Evolutionary conservation across 108 stramenopile species (phyloP), one percentile per base, ranked within the genome.

Genomic region (Ochromonas danica): DNA sequence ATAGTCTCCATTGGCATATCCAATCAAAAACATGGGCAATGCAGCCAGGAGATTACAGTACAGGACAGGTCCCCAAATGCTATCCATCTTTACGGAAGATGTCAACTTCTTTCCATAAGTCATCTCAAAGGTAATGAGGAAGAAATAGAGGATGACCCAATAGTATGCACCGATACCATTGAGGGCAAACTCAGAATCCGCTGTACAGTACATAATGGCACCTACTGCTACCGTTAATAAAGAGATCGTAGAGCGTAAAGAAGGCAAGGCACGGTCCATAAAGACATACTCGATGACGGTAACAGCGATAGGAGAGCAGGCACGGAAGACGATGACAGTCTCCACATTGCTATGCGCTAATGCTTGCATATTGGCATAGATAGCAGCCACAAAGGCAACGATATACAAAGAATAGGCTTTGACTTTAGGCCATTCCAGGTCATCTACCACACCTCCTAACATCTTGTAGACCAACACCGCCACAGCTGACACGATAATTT

Each of bases 1-100:
- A 61, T 65, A 57, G 10, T 78, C 78, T 14, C 78, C 78, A 14
- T 17, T 43, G 3, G 36, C 3, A 61, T 61, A 61, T 33, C 78
- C 81, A 3, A 78, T 78, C 10, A 93, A 91, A 75, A 94, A 89
- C 10, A 89, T 42, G 36, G 92, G 51, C 91, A 96, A 90, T 14
- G 92, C 92, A 0, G 92, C 80, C 77, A 92, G 84, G 0, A 91
- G 90, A 71, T 96, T 96, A 40, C 92, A 93, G 86, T 94, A 94
- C 63, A 92, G 80, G 1, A 96, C 95, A 1, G 92, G 93, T 33
- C 95, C 95, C 72, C 81, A 80, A 1, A 92, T 93, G 67, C 90
- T 80, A 40, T 87, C 83, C 72, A 96, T 82, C 25, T 67, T 67
- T 31, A 67, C 90, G 14, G 90, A 89, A 80, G 93, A 91, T 17